Evolutionary conservation across 2,329 filamentous ascomycete genomes (phyloP).

Genomic region (Colletotrichum destructivum): DNA sequence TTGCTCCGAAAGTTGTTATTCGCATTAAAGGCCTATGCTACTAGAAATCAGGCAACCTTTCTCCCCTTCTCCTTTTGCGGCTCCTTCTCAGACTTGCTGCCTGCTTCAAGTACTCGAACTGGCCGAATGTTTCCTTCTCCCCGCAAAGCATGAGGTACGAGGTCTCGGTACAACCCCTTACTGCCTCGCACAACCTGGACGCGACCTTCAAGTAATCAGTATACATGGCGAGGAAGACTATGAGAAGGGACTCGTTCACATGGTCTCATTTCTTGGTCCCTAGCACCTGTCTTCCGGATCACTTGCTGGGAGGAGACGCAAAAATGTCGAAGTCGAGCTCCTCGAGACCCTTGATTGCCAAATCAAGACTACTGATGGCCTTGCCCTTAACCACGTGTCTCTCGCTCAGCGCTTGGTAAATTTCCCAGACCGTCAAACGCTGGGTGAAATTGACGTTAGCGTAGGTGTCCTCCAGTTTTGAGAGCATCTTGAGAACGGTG

Average conservation of each 20-base stretch:
- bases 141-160: conserved; percentile 48
- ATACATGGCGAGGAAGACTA: conserved; percentile 42
- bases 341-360: conserved; percentile 46
- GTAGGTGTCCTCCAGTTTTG: conserved; percentile 46
- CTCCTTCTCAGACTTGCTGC: neutral
- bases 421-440: conserved; percentile 45
- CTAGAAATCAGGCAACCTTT: neutral
- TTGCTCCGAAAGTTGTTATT: too few relatives aligned
- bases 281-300: conserved; percentile 28
- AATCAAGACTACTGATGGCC: conserved; percentile 39
- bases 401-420: conserved; percentile 43
- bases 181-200: conserved; percentile 44
- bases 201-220: conserved; percentile 43
- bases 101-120: neutral
- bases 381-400: neutral
- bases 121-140: conserved; percentile 41
- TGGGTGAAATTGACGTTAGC: too few relatives aligned
- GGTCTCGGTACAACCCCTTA: conserved; percentile 43
- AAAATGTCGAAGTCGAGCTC: conserved; percentile 47
- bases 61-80: neutral
- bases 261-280: conserved; percentile 47
- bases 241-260: conserved; percentile 7
- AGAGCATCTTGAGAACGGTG: conserved; percentile 42
- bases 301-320: conserved; percentile 23
- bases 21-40: neutral